These are phyloP conservation scores for Nematodospora valgi DNA, from an alignment of 805 yeast species.

Conservation along the genomic window DNA sequence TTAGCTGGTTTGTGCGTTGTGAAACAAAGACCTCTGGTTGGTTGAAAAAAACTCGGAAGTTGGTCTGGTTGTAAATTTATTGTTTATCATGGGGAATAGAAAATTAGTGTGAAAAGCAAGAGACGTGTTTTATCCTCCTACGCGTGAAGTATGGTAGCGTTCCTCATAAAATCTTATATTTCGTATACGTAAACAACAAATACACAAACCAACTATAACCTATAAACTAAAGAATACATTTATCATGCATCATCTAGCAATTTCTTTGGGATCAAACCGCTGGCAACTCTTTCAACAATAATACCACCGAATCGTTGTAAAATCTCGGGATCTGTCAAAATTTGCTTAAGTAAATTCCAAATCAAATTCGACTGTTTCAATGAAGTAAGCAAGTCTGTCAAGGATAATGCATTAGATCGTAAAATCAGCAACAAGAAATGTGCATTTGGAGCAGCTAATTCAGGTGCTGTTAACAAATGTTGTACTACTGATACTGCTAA, in stretches of 20 bases:
- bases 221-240: neutral
- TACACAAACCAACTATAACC: neutral
- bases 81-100: neutral
- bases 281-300: slow-evolving; percentile 16
- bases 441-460: slow-evolving; percentile 25
- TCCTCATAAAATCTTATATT: neutral
- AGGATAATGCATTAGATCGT: slow-evolving; percentile 21
- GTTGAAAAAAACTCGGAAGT: neutral
- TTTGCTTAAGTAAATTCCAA: slow-evolving; percentile 13
- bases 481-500: slow-evolving; percentile 21
- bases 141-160: slow-evolving; percentile 3
- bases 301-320: slow-evolving; percentile 16
- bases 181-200: slow-evolving; percentile 1
- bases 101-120: neutral
- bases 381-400: slow-evolving; percentile 17
- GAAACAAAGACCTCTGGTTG: neutral
- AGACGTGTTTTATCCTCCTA: slow-evolving; percentile 1
- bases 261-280: slow-evolving; percentile 16
- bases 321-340: slow-evolving; percentile 17
- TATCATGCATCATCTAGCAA: neutral
- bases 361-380: slow-evolving; percentile 19
- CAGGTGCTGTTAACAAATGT: slow-evolving; percentile 23
- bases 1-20: neutral
- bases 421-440: slow-evolving; percentile 20
- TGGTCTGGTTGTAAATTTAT: too few species aligned